Evolutionary conservation across 768 basidiomycete species (phyloP).

Genomic region (Hygrocybe punicea): DNA sequence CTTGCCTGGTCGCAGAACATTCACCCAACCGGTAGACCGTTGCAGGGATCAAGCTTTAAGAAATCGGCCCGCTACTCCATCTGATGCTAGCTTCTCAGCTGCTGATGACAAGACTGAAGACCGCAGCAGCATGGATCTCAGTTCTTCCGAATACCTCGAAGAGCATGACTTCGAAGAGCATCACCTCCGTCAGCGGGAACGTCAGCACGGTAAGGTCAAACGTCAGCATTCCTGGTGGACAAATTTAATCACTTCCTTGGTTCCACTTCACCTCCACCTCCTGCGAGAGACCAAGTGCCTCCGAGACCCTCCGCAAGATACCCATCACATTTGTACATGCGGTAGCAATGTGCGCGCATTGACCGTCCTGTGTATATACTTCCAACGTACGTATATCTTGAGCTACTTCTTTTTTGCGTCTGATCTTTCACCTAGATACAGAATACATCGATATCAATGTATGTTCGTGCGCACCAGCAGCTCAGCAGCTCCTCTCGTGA

Average conservation of each 20-base stretch:
- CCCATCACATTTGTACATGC: background rate
- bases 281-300: background rate
- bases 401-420: background rate
- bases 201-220: background rate
- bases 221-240: background rate
- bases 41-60: too few species aligned
- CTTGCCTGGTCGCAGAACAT: background rate
- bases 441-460: conserved; percentile 5
- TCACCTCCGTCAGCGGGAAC: background rate
- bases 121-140: too few species aligned
- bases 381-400: conserved; percentile 3
- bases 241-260: background rate
- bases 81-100: too few species aligned
- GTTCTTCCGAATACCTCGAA: too few species aligned
- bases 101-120: too few species aligned
- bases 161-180: too few species aligned
- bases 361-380: conserved; percentile 1
- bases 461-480: conserved; percentile 15
- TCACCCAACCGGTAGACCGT: background rate
- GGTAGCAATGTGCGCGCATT: background rate
- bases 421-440: background rate
- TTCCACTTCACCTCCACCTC: background rate
- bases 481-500: conserved; percentile 21
- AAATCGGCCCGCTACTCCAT: too few species aligned
- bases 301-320: background rate